A percentile compares a stretch with the other conserved stretches of the same genome.
Conservation (phyloP, 176 grass and related monocot species). For the Oryza meridionalis region DNA sequence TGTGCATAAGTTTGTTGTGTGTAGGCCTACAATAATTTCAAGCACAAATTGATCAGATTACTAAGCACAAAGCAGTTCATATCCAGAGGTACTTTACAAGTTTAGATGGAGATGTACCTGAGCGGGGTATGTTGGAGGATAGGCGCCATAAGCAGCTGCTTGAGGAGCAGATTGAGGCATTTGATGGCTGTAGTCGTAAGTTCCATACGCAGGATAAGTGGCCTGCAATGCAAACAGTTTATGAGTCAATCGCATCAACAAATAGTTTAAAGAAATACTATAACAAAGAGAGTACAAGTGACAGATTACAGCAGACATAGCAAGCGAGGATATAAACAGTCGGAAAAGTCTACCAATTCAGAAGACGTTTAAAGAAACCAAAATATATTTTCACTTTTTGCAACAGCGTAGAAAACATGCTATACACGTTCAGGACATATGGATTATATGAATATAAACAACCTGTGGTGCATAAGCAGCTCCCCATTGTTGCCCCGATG, state of each 20-base stretch:
- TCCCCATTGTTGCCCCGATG: conserved; percentile 66
- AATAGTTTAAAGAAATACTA: conserved; percentile 17
- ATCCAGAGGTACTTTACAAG: conserved; percentile 17
- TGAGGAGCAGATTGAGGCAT: conserved; percentile 67
- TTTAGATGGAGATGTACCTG: conserved; percentile 55
- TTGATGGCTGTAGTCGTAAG: conserved; percentile 70
- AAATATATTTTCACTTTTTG: conserved; percentile 1
- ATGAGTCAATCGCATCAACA: not conserved
- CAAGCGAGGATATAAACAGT: conserved; percentile 11
- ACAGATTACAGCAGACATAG: not conserved
- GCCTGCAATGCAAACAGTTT: conserved; percentile 40
- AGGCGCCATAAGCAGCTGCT: conserved; percentile 63
- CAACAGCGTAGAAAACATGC: not conserved
- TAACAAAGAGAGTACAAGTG: not conserved
- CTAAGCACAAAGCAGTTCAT: not conserved
- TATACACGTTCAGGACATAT: not conserved
- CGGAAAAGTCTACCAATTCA: not conserved
- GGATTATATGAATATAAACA: conserved; percentile 7
- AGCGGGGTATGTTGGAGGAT: conserved; percentile 69
- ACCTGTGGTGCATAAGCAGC: conserved; percentile 75
- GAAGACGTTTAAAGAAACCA: not conserved
- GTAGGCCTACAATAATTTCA: conserved; percentile 48
- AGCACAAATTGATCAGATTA: conserved; percentile 20
- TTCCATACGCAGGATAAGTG: conserved; percentile 62
- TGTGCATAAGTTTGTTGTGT: conserved; percentile 67